A percentile compares a stretch with the other conserved stretches of the same genome.
phyloP scores from a whole-genome alignment of 805 yeast species.

The Saccharomycodes ludwigii region DNA sequence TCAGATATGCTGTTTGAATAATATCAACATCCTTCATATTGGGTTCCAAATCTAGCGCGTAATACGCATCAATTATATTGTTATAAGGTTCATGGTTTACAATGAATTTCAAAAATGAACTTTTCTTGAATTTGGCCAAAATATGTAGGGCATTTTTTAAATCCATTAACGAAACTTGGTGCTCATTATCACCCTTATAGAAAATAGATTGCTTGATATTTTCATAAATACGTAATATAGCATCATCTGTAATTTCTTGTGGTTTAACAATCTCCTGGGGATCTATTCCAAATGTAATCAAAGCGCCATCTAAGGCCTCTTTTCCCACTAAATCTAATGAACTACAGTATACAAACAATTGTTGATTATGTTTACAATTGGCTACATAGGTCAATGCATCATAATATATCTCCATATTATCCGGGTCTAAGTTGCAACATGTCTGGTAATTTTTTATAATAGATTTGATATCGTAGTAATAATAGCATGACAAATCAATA shows the following conservation, averaged over 20 bases:
- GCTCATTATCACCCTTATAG: neutral
- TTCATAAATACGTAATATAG: slow-evolving; percentile 22
- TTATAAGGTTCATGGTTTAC: slow-evolving; percentile 34
- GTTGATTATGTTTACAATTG: slow-evolving; percentile 33
- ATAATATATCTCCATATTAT: slow-evolving; percentile 36
- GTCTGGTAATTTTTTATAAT: slow-evolving; percentile 36
- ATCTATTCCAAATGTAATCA: slow-evolving; percentile 23
- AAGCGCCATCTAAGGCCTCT: slow-evolving; percentile 32
- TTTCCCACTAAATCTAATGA: slow-evolving; percentile 43
- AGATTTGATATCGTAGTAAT: slow-evolving; percentile 36
- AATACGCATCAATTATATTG: slow-evolving; percentile 38
- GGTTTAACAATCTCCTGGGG: slow-evolving; percentile 16
- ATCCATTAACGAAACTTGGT: slow-evolving; percentile 14
- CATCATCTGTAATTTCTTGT: slow-evolving; percentile 14
- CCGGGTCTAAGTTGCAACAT: slow-evolving; percentile 31
- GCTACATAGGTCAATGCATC: slow-evolving; percentile 46
- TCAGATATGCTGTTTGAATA: slow-evolving; percentile 60
- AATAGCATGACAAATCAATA: slow-evolving; percentile 35
- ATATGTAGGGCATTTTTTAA: slow-evolving; percentile 29
- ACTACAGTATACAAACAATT: slow-evolving; percentile 34
- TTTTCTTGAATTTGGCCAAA: slow-evolving; percentile 28
- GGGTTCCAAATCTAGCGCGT: slow-evolving; percentile 35
- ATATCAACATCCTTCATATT: slow-evolving; percentile 51
- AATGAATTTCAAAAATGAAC: slow-evolving; percentile 24
- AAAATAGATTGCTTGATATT: slow-evolving; percentile 1